Conservation (phyloP, 148 eudicot species). For the Vaccinium macrocarpon region DNA sequence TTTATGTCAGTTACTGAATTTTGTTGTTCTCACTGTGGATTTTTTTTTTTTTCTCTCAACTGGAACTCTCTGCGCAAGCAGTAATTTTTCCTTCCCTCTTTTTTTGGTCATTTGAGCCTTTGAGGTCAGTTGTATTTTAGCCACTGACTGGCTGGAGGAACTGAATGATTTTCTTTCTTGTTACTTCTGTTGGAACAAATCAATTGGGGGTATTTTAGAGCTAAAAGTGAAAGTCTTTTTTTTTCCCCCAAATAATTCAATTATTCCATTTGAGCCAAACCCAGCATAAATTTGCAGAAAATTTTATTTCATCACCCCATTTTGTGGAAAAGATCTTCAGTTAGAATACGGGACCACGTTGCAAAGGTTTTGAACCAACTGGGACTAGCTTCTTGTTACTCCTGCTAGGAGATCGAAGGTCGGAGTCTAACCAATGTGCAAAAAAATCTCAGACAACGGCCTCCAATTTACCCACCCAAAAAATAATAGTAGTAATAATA, state of each 20-base stretch:
- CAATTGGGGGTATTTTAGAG: background rate
- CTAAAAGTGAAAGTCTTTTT: background rate
- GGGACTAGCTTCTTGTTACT: too few relatives aligned
- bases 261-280: too few relatives aligned
- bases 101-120: background rate
- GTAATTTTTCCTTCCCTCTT: background rate
- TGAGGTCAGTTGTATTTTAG: background rate
- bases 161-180: background rate
- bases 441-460: too few relatives aligned
- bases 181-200: background rate
- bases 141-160: background rate
- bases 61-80: background rate
- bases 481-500: too few relatives aligned
- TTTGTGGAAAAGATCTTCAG: too few relatives aligned
- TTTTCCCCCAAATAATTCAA: background rate
- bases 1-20: slow-evolving; percentile 14
- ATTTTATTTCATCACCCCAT: too few relatives aligned
- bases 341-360: too few relatives aligned
- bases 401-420: too few relatives aligned
- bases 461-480: too few relatives aligned
- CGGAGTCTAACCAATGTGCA: too few relatives aligned
- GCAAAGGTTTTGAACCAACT: too few relatives aligned
- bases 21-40: background rate
- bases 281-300: too few relatives aligned
- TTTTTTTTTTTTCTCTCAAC: background rate